Conservation (phyloP, 805 yeast genomes). For the Komagataella ulmi region DNA sequence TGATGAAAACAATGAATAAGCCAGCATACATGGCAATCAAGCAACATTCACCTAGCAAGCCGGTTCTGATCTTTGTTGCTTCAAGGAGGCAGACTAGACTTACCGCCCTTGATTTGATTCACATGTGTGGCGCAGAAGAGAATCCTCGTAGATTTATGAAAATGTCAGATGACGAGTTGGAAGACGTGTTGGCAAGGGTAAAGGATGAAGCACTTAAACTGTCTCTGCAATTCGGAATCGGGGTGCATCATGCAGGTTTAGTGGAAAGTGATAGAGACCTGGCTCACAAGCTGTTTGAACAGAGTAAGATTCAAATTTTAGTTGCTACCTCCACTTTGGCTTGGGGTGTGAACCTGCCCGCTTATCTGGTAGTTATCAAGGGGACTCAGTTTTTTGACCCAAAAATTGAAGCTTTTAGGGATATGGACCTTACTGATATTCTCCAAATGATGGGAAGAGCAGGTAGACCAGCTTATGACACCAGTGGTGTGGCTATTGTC, state of each 20-base stretch:
- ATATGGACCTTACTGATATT: constrained; percentile 75
- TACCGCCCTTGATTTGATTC: constrained; percentile 68
- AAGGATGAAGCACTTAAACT: constrained; percentile 74
- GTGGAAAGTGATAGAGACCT: constrained; percentile 61
- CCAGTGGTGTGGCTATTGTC: constrained; percentile 65
- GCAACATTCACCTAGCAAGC: constrained; percentile 78
- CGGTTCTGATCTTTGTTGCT: constrained; percentile 76
- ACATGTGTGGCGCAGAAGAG: constrained; percentile 67
- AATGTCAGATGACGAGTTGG: constrained; percentile 54
- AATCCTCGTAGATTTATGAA: constrained; percentile 59
- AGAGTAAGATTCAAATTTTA: constrained; percentile 55
- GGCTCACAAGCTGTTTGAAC: constrained; percentile 57
- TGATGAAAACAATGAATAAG: constrained; percentile 80
- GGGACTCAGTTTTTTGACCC: constrained; percentile 61
- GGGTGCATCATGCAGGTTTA: constrained; percentile 72
- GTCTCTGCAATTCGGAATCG: constrained; percentile 69
- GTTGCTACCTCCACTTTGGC: constrained; percentile 77
- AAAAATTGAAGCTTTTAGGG: constrained; percentile 55
- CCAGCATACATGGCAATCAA: constrained; percentile 90
- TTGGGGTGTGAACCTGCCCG: constrained; percentile 81
- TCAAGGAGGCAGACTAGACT: constrained; percentile 74
- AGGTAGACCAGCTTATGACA: constrained; percentile 75
- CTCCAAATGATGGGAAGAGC: constrained; percentile 82
- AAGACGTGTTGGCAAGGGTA: constrained; percentile 33
- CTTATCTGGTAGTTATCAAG: constrained; percentile 64